Evolutionary conservation across 2,329 filamentous ascomycete species (phyloP), one percentile per base, ranked within the genome.

Genomic region (Claviceps sp.): DNA sequence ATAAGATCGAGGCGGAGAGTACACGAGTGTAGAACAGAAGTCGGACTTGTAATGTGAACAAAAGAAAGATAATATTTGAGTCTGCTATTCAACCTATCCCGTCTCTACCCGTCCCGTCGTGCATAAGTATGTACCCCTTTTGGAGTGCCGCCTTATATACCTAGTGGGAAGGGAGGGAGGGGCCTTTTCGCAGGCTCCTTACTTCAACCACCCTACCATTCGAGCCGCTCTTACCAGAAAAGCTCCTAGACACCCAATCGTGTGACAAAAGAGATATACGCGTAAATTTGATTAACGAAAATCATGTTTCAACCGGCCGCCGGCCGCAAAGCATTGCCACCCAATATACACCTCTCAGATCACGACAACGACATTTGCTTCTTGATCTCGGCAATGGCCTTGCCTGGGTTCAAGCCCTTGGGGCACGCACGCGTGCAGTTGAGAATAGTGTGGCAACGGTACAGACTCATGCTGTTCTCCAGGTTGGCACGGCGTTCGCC

Each of bases 391-490:
- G 90, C 90, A 73, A 98, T 95, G 17, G 93, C 93, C 67, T 88
- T 78, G 58, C 88, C 93, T 20, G 93, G 93, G 77, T 98, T 98
- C 62, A 98, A 73, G 45, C 93, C 93, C 87, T 98, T 98, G 66
- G 93, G 93, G 72, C 93, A 98, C 52, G 91, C 95, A 70, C 88
- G 79, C 60, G 90, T 91, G 82, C 91, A 98, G 80, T 98, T 98
- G 62, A 98, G 82, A 67, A 98, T 98, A 57, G 93, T 98, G 78
- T 98, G 93, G 79, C 93, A 98, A 65, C 93, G 82, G 80, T 98
- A 98, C 70, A 98, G 70, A 72, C 86, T 94, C 93, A 98, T 98
- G 67, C 86, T 93, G 80, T 98, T 98, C 73, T 98, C 91, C 61
- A 98, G 79, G 54, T 86, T 86, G 58, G 83, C 82, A 79, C 93